Evolutionary conservation across 805 yeast genomes (phyloP), one percentile per base, ranked within the genome.

Genomic region (Kazachstania martiniae): DNA sequence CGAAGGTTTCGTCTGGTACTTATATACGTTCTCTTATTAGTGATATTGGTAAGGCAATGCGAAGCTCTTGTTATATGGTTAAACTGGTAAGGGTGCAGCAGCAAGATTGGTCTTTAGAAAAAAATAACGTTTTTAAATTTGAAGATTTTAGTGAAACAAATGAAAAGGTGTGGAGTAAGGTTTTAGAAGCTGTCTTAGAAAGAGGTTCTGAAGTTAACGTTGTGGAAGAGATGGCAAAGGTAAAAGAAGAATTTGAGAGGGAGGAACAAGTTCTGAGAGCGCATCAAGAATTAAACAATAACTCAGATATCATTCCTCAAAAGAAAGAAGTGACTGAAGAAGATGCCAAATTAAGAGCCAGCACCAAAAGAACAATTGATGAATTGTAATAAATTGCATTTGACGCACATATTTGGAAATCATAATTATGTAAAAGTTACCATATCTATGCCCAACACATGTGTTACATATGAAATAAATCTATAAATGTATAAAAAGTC

Each of bases 1-100:
- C 93, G 4, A 68, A 72, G 22, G 98, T 89, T 1, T 80, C 95
- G 1, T 85, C 96, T 0, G 99, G 99, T 1, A 91, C 97, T 0
- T 91, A 91, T 48, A 86, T 91, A 30, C 69, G 99, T 43, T 80
- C 95, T 3, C 61, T 91, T 33, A 67, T 91, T 30, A 84, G 94
- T 57, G 99, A 91, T 49, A 65, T 83, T 27, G 97, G 94, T 2
- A 70, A 80, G 38, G 80, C 89, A 0, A 60, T 87, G 50, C 77
- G 79, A 12, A 74, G 87, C 0, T 72, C 83, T 17, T 84, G 94
- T 0, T 85, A 85, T 49, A 87, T 91, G 95, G 94, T 80, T 7
- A 75, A 74, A 43, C 68, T 91, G 35, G 67, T 74, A 8, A 70
- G 99, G 49, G 52, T 62, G 8, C 65, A 70, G 34, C 98, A 93